Evolutionary conservation across 2,329 filamentous ascomycete species (phyloP).

Genomic region (Penicillium sp.): DNA sequence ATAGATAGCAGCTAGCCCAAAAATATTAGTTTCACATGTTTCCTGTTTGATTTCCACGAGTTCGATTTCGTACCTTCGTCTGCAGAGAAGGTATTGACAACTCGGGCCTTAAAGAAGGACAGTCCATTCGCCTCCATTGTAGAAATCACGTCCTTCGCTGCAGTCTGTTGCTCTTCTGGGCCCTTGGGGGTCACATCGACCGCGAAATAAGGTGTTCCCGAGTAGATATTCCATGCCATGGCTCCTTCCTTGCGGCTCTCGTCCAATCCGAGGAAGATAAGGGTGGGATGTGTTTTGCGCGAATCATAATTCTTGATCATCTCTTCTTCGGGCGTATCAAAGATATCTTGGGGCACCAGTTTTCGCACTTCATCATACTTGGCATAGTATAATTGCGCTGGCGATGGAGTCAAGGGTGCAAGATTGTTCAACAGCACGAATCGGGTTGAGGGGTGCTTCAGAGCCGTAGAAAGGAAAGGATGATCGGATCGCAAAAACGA

Average conservation of each 20-base stretch:
- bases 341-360: conserved; percentile 71
- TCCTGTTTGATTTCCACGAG: background rate
- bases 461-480: conserved; percentile 48
- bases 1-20: conserved; percentile 72
- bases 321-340: conserved; percentile 69
- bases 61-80: conserved; percentile 55
- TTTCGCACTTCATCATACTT: conserved; percentile 66
- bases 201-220: conserved; percentile 81
- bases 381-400: conserved; percentile 65
- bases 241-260: conserved; percentile 54
- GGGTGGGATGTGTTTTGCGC: conserved; percentile 61
- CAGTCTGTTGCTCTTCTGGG: conserved; percentile 55
- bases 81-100: conserved; percentile 60
- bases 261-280: conserved; percentile 83
- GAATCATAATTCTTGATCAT: conserved; percentile 73
- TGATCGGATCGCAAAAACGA: conserved; percentile 51
- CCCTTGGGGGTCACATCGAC: conserved; percentile 79
- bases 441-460: conserved; percentile 48
- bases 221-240: conserved; percentile 59
- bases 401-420: conserved; percentile 66
- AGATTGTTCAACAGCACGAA: conserved; percentile 81
- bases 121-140: conserved; percentile 61
- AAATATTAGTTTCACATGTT: background rate
- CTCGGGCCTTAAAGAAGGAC: conserved; percentile 65
- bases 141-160: conserved; percentile 60